Evolutionary conservation across 371 early-diverging fungal genomes (phyloP), one percentile per base, ranked within the genome.

Genomic region (Dinochytrium kinnereticum): DNA sequence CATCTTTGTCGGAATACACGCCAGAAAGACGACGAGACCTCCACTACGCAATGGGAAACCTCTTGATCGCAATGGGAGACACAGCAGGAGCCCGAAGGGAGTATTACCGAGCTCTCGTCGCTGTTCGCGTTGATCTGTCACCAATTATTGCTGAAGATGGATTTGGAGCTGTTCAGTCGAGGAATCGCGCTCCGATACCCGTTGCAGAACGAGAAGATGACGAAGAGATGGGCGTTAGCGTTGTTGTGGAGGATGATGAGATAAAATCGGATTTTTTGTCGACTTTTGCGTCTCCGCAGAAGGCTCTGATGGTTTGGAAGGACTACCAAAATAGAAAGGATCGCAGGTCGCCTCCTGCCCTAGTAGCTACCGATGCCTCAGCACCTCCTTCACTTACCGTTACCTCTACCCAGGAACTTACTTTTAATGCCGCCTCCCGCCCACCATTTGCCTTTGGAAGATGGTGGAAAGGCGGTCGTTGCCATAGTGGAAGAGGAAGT

Each of bases 21-120:
- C 55, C 44, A 24, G 81, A 78, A 64, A 72, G 80, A 0, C 70
- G 81, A 10, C 70, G 83, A 19, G 85, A 94, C 76, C 76, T 96
- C 51, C 90, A 93, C 72, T 94, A 93, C 79, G 91, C 93, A 2
- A 92, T 92, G 80, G 96, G 93, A 15, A 95, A 94, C 69, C 82
- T 95, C 26, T 84, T 89, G 57, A 90, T 90, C 77, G 92, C 94
- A 1, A 82, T 92, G 59, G 91, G 93, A 33, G 91, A 95, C 66
- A 78, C 90, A 1, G 79, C 77, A 13, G 91, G 90, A 1, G 94
- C 94, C 17, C 86, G 91, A 64, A 81, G 82, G 30, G 95, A 95
- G 81, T 95, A 94, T 76, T 90, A 93, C 75, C 89, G 89, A 69
- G 93, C 91, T 64, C 84, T 93, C n/a, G 89, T 91, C 13, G 90